Base-by-base conservation (phyloP, 2,329 filamentous ascomycete genomes). In the Aureobasidium musti region DNA sequence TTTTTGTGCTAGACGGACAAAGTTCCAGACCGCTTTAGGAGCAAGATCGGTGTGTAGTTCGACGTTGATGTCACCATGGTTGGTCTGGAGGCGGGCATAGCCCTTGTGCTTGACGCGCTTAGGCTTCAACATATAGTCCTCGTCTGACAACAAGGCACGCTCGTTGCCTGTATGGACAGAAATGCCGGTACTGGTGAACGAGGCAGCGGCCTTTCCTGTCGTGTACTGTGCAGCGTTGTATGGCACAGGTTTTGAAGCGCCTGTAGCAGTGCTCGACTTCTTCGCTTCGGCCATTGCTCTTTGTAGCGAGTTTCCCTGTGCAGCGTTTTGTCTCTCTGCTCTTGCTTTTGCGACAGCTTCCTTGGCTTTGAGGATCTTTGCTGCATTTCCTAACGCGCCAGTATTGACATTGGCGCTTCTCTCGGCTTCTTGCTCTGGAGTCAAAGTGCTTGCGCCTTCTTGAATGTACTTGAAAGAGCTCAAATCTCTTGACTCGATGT, bases 11-110 rank as follows among this genome's bases (percentile, higher is more conserved):
- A 99, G 82, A 66, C 90, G 88, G 63, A 96, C 86, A 74, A 99
- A 99, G 77, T 99, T 99, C 92, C 94, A 99, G 1, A 98, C 95
- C 0, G 95, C 92, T 72, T 90, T 91, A 0, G 95, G 95, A 2
- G 95, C 93, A 65, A 89, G 91, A 75, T 99, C 95, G 2, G 95
- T 91, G 69, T 94, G 90, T 5, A 99, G 83, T 75, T 98, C 94
- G 68, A 99, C 81, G 69, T 91, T 97, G 23, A 99, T 76, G 69
- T 93, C 88, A 41, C 95, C 95, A 2, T 91, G 81, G 69, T 88
- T 95, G 0, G 95, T 99, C 71, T 90, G 88, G 53, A 99, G 86
- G n/a, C 92, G 88, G 7, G 91, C 93, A 76, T 97, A 98, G 30
- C 94, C 95, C 73, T 94, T 96, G 71, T 86, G 86, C 79, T 96